Conservation (phyloP, 139 green algal genomes). For the Coelastrella sp. region DNA sequence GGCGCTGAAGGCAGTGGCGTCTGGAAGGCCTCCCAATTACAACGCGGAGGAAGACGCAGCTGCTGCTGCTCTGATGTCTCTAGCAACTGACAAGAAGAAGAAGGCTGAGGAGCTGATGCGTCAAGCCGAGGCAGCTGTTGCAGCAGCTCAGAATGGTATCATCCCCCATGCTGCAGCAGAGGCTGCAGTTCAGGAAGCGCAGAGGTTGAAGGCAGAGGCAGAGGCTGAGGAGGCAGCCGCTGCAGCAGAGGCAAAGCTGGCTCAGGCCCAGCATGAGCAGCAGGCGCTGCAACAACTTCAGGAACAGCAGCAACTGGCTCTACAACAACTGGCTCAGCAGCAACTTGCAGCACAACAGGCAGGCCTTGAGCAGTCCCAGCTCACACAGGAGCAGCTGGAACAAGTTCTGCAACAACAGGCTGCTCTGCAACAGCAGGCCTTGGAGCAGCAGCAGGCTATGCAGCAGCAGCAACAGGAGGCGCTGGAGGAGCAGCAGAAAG, state of each 20-base stretch:
- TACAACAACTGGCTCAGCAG: neutral
- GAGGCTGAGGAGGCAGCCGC: constrained; percentile 28
- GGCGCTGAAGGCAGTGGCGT: constrained; percentile 11
- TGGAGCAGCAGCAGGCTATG: neutral
- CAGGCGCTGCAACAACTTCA: neutral
- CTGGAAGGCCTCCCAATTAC: neutral
- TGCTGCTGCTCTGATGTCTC: constrained; percentile 43
- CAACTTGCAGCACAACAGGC: neutral
- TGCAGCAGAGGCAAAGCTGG: constrained; percentile 10
- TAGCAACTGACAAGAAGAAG: constrained; percentile 40
- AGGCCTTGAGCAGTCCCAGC: neutral
- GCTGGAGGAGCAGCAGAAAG: constrained; percentile 1
- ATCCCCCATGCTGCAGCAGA: constrained; percentile 17
- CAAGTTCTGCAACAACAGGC: neutral
- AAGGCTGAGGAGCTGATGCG: neutral
- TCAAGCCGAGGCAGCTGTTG: neutral
- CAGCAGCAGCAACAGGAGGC: constrained; percentile 4
- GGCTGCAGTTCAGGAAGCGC: neutral
- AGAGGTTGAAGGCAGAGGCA: constrained; percentile 18
- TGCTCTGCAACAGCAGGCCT: neutral
- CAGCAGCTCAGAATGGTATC: neutral
- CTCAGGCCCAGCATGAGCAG: neutral
- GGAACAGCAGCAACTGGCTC: neutral
- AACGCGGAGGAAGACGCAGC: constrained; percentile 36
- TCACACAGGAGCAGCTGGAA: constrained; percentile 3